phyloP scores from a whole-genome alignment of 2,329 filamentous ascomycete genomes.

The Claviceps humidiphila region DNA sequence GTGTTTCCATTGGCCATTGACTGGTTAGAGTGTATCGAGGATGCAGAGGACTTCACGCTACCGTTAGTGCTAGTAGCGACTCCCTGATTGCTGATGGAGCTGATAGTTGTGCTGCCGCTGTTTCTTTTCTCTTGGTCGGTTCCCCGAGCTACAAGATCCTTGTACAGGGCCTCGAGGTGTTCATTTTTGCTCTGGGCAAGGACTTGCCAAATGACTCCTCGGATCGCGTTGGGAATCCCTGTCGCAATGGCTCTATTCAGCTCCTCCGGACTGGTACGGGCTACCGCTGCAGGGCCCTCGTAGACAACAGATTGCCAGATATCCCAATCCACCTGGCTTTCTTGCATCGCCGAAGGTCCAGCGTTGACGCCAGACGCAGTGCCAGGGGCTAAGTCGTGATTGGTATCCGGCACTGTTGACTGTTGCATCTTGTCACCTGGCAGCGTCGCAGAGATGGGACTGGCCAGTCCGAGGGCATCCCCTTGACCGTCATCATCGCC shows the following conservation, averaged over 20 bases:
- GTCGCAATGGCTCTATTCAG: conserved; percentile 81
- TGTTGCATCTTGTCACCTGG: conserved; percentile 20
- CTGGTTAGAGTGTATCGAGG: conserved; percentile 68
- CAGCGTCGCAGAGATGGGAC: conserved; percentile 13
- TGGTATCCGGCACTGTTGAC: conserved; percentile 47
- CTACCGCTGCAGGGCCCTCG: conserved; percentile 79
- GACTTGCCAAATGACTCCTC: conserved; percentile 98
- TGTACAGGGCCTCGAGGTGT: conserved; percentile 77
- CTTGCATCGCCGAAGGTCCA: conserved; percentile 56
- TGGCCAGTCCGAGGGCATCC: conserved; percentile 11
- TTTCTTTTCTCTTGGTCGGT: conserved; percentile 63
- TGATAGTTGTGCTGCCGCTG: conserved; percentile 39
- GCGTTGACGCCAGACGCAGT: conserved; percentile 72
- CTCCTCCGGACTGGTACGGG: conserved; percentile 77
- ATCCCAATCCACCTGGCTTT: conserved; percentile 90
- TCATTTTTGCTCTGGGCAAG: conserved; percentile 90
- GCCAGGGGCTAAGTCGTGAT: conserved; percentile 63
- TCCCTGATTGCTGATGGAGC: conserved; percentile 36
- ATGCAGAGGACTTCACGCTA: conserved; percentile 62
- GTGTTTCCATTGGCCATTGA: conserved; percentile 47
- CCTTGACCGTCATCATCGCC: conserved; percentile 40
- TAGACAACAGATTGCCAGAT: conserved; percentile 95
- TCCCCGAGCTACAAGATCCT: conserved; percentile 64
- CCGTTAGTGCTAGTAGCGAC: conserved; percentile 44
- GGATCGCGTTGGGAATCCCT: conserved; percentile 86